Evolutionary conservation across 345 rosid species (phyloP).

Genomic region (Eucalyptus melliodora): DNA sequence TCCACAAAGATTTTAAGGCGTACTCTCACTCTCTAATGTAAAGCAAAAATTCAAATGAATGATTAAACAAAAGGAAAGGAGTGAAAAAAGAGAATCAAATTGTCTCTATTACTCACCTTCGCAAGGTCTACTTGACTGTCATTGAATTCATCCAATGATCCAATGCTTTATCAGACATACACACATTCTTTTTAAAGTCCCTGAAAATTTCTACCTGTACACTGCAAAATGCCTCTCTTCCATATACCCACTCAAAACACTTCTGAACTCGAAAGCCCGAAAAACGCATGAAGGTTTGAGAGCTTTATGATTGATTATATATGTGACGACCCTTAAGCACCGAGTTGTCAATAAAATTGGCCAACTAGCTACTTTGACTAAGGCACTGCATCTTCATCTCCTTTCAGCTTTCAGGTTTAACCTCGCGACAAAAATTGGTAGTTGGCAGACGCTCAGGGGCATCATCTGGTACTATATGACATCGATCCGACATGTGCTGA

Average conservation of each 20-base stretch:
- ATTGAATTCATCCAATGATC: background rate
- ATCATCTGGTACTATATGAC: background rate
- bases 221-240: background rate
- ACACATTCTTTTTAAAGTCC: background rate
- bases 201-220: background rate
- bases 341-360: background rate
- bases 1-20: no score
- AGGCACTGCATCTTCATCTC: background rate
- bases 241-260: background rate
- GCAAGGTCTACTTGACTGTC: background rate
- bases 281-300: background rate
- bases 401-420: background rate
- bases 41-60: background rate
- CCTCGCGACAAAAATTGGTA: background rate
- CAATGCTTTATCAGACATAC: background rate
- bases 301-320: background rate
- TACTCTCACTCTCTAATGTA: background rate
- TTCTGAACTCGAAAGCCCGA: background rate
- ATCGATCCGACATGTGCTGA: background rate
- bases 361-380: background rate
- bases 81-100: background rate
- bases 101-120: background rate
- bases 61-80: background rate
- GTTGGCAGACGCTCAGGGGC: background rate
- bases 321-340: background rate